Base-by-base conservation (phyloP, 106 monocot species). In the Dactylorhiza incarnata region DNA sequence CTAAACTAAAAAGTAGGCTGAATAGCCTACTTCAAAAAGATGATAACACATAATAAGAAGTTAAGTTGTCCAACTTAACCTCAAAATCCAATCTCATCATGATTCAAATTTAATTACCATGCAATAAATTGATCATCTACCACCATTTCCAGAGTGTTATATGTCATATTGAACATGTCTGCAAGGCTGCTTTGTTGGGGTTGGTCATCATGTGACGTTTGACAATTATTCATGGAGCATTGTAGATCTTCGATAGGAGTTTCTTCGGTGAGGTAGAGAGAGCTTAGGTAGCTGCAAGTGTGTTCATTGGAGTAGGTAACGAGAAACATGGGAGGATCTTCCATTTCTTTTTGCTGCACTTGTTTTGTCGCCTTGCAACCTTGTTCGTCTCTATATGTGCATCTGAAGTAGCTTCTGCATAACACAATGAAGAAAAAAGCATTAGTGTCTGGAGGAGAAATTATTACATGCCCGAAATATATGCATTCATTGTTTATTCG, bases 331-430 rank as follows among this genome's bases (percentile, higher is more conserved):
- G 82, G 82, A 45, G 78, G 73, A 5, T 73, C 74, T 8, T 71
- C 78, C 16, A 5, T 43, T 13, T 83, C 78, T 25, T 51, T 78
- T 46, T 78, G 77, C 19, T 83, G 82, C 63, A 83, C 82, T 26
- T 83, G 82, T 37, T 83, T 83, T 45, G 78, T 78, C 26, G 82
- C 82, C 8, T 6, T 59, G 19, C 82, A 83, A 6, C 78, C 82
- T 74, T 78, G 78, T 43, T 83, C 82, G 25, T 78, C 78, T 54
- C 73, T 83, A 65, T 83, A 73, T 9, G 82, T 63, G 66, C 82
- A 83, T 47, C 82, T 74, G 56, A 53, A 83, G 49, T 83, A 83
- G 74, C 74, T 55, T 44, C 82, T 83, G 82, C 48, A 76, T 24
- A 7, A 8, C 9, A 23, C 19, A 6, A 59, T 20, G 20, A 59